Conservation (phyloP, 495 filamentous ascomycete species). For the Penicillium steckii region DNA sequence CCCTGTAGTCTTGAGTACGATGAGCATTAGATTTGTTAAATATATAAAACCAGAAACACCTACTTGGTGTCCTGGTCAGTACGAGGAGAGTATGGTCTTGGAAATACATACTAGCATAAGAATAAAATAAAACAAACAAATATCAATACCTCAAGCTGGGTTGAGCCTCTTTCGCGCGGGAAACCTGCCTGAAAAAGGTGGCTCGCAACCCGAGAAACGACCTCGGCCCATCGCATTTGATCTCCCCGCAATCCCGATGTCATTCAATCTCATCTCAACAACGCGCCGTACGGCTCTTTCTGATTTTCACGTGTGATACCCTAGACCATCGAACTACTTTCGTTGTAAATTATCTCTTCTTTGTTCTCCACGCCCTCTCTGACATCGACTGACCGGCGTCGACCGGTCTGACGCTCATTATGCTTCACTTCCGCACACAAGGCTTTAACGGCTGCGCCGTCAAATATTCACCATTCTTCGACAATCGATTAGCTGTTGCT, state of each 20-base stretch:
- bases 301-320: slow-evolving; percentile 13
- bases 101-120: too few species aligned
- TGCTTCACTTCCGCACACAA: slow-evolving; percentile 91
- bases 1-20: too few species aligned
- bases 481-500: slow-evolving; percentile 85
- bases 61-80: too few species aligned
- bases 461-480: slow-evolving; percentile 98
- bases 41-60: too few species aligned
- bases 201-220: slow-evolving; percentile 1
- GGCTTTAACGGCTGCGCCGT: slow-evolving; percentile 94
- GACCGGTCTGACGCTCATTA: slow-evolving; percentile 33
- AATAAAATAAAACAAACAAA: too few species aligned
- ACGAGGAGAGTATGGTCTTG: too few species aligned
- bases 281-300: not conserved
- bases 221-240: slow-evolving; percentile 22
- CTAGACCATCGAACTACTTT: not conserved
- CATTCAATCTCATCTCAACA: not conserved
- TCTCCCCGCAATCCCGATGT: slow-evolving; percentile 20
- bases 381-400: slow-evolving; percentile 5
- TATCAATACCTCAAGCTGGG: too few species aligned
- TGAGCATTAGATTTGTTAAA: too few species aligned
- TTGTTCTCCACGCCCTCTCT: not conserved
- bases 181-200: slow-evolving; percentile 3
- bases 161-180: not conserved
- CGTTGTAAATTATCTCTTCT: not conserved